A percentile compares a stretch with the other conserved stretches of the same genome.
These are phyloP conservation scores for Trypanosoma platydactyli DNA, from an alignment of 208 protist genomes.

Conservation along the genomic window DNA sequence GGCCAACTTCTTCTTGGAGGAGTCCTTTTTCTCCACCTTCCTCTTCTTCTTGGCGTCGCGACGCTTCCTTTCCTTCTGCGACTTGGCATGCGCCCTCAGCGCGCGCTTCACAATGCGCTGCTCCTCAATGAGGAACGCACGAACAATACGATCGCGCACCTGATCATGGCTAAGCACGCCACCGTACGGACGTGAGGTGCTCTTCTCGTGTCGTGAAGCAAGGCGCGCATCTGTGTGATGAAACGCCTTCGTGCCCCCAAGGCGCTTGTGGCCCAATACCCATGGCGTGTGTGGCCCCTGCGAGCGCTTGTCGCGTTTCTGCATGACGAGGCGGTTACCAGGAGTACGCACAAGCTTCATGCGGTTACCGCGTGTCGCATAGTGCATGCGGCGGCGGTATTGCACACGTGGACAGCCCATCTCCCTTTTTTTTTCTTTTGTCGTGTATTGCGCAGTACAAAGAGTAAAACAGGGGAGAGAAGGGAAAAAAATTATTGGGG, in stretches of 20 bases:
- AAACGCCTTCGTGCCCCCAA: constrained; percentile 91
- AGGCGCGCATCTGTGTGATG: constrained; percentile 88
- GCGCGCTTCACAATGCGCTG: constrained; percentile 98
- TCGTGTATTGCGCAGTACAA: no score
- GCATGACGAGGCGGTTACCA: constrained; percentile 93
- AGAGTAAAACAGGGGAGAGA: no score
- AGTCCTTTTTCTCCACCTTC: constrained; percentile 59
- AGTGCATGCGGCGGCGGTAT: constrained; percentile 83
- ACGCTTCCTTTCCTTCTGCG: constrained; percentile 68
- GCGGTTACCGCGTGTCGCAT: constrained; percentile 69
- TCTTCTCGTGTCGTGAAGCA: constrained; percentile 93
- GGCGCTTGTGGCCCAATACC: constrained; percentile 92
- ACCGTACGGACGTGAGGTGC: constrained; percentile 96
- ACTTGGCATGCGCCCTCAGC: constrained; percentile 70
- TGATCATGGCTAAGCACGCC: constrained; percentile 94
- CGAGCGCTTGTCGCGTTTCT: constrained; percentile 95
- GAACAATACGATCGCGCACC: constrained; percentile 96
- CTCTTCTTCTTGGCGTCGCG: constrained; percentile 73
- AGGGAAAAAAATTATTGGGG: no score
- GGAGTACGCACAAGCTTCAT: constrained; percentile 85
- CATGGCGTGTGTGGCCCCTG: constrained; percentile 91
- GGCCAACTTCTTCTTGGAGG: constrained; percentile 51
- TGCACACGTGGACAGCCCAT: constrained; percentile 75
- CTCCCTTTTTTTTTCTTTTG: no score
- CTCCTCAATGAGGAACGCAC: constrained; percentile 99